phyloP scores from a whole-genome alignment of 2,329 filamentous ascomycete species.

The Penicillium sp. region DNA sequence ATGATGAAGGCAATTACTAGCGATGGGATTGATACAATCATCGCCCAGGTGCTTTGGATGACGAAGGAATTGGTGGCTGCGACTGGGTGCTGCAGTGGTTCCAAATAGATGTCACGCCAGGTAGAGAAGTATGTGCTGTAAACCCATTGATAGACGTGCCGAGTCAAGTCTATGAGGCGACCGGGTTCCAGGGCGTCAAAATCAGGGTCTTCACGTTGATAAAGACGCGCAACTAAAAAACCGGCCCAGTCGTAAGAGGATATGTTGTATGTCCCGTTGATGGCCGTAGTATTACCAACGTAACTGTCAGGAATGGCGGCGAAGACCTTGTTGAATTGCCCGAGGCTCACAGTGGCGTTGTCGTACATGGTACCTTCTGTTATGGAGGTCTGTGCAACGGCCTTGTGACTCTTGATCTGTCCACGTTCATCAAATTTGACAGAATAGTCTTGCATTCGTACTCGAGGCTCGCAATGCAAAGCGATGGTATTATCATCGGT shows the following conservation, averaged over 20 bases:
- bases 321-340: slow-evolving; percentile 39
- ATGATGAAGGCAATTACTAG: slow-evolving; percentile 30
- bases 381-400: slow-evolving; percentile 21
- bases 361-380: slow-evolving; percentile 30
- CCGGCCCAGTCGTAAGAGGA: slow-evolving; percentile 39
- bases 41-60: slow-evolving; percentile 32
- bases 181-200: slow-evolving; percentile 26
- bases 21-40: slow-evolving; percentile 32
- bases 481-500: slow-evolving; percentile 32
- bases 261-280: slow-evolving; percentile 28
- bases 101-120: slow-evolving; percentile 35
- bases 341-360: slow-evolving; percentile 35
- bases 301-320: slow-evolving; percentile 36
- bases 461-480: slow-evolving; percentile 32
- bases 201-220: slow-evolving; percentile 26
- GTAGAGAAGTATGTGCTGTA: slow-evolving; percentile 38
- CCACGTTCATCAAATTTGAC: slow-evolving; percentile 32
- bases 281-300: slow-evolving; percentile 25
- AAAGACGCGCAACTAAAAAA: slow-evolving; percentile 34
- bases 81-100: slow-evolving; percentile 20
- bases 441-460: slow-evolving; percentile 25
- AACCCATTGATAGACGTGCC: slow-evolving; percentile 36
- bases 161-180: slow-evolving; percentile 26
- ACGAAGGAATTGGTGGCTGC: slow-evolving; percentile 27
- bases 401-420: slow-evolving; percentile 22